These are phyloP conservation scores for Colletotrichum ledebouriae DNA, from an alignment of 2,329 filamentous ascomycete genomes.

Conservation along the genomic window DNA sequence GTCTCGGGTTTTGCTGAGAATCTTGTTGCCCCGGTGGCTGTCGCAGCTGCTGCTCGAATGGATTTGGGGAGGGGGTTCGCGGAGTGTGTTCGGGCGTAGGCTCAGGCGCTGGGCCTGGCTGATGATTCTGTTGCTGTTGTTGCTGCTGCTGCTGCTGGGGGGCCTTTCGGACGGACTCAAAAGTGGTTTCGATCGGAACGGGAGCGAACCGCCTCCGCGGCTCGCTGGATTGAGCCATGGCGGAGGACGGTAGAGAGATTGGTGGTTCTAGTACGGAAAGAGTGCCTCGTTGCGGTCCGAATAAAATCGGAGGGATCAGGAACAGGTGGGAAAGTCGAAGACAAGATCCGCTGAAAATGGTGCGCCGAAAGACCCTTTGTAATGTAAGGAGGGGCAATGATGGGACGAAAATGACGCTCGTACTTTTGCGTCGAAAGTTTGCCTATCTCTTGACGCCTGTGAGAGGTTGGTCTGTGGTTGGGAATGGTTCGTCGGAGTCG, in stretches of 20 bases:
- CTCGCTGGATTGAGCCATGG: constrained; percentile 57
- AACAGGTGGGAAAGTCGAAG: constrained; percentile 13
- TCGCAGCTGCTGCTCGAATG: constrained; percentile 46
- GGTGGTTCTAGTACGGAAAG: background rate
- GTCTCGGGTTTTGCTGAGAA: constrained; percentile 44
- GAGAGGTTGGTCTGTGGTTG: constrained; percentile 37
- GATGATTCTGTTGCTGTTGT: constrained; percentile 34
- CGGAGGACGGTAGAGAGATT: constrained; percentile 32
- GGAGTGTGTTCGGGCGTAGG: constrained; percentile 68
- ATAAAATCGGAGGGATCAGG: constrained; percentile 24
- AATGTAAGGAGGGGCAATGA: constrained; percentile 25
- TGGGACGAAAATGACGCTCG: constrained; percentile 36
- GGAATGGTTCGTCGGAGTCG: background rate
- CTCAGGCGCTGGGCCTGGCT: constrained; percentile 67
- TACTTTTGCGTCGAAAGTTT: constrained; percentile 21
- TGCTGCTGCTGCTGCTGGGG: constrained; percentile 36
- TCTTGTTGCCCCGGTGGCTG: constrained; percentile 36
- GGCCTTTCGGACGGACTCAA: constrained; percentile 66
- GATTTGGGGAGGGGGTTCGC: constrained; percentile 59
- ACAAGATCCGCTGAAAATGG: constrained; percentile 14
- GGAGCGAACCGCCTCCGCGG: constrained; percentile 73
- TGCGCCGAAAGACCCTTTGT: constrained; percentile 30
- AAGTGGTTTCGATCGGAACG: constrained; percentile 79
- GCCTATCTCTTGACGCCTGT: constrained; percentile 15
- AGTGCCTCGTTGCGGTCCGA: constrained; percentile 13